A percentile compares a stretch with the other conserved stretches of the same genome.
phyloP scores from a whole-genome alignment of 2,329 filamentous ascomycete genomes.

The Sordariomycetes sp. region DNA sequence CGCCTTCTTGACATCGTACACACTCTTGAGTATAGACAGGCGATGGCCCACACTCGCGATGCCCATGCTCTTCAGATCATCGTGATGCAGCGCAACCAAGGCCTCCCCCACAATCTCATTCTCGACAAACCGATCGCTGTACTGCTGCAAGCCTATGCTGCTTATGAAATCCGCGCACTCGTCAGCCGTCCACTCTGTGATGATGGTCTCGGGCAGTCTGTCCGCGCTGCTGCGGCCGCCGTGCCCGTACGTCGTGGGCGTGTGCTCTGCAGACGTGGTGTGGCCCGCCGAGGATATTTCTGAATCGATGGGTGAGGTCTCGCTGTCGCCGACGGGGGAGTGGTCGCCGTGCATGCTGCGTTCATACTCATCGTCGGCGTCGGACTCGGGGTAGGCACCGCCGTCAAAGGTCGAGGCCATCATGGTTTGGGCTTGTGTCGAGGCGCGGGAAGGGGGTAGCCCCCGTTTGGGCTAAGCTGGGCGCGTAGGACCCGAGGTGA shows the following conservation, averaged over 20 bases:
- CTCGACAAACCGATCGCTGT: constrained; percentile 76
- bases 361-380: constrained; percentile 79
- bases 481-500: too few species aligned
- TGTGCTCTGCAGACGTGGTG: constrained; percentile 63
- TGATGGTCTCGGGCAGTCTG: constrained; percentile 62
- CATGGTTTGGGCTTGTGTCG: too few species aligned
- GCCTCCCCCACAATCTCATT: constrained; percentile 93
- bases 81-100: constrained; percentile 77
- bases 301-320: constrained; percentile 62
- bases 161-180: constrained; percentile 86
- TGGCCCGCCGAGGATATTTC: constrained; percentile 43
- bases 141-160: constrained; percentile 71
- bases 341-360: constrained; percentile 54
- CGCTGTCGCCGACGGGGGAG: constrained; percentile 60
- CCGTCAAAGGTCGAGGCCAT: constrained; percentile 53
- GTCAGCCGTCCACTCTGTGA: constrained; percentile 73
- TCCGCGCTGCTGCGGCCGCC: constrained; percentile 52
- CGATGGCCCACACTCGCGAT: constrained; percentile 89
- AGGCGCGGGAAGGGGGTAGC: too few species aligned
- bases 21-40: constrained; percentile 87
- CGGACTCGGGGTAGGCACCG: constrained; percentile 68
- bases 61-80: constrained; percentile 92
- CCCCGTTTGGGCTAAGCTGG: too few species aligned
- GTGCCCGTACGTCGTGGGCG: constrained; percentile 63
- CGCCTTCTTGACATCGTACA: constrained; percentile 92